A percentile compares a stretch with the other conserved stretches of the same genome.
Evolutionary conservation across 1,139 yeast species (phyloP).

Genomic region (Geotrichum citri-aurantii): DNA sequence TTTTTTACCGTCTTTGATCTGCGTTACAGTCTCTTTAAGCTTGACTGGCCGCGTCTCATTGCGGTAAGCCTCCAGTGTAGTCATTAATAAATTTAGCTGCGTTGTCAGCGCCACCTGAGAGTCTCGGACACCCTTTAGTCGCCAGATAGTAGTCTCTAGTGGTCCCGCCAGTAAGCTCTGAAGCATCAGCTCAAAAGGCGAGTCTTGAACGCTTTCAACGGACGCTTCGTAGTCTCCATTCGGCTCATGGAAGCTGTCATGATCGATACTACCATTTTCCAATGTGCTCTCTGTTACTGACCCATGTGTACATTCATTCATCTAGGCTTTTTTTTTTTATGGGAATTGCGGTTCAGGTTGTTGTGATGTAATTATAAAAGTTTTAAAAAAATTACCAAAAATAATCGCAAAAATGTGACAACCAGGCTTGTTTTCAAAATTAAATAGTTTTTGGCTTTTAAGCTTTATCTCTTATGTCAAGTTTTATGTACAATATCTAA

Average conservation of each 20-base stretch:
- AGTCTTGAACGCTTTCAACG: conserved; percentile 7
- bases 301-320: neutral
- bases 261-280: neutral
- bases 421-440: neutral
- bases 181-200: conserved; percentile 24
- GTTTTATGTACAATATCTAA: neutral
- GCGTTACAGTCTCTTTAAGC: conserved; percentile 20
- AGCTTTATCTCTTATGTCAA: neutral
- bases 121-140: conserved; percentile 28
- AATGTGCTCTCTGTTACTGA: neutral
- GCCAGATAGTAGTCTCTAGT: conserved; percentile 27
- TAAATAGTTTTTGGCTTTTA: neutral
- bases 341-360: too few relatives aligned
- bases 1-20: conserved; percentile 23
- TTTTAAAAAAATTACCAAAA: neutral
- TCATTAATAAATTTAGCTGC: conserved; percentile 25
- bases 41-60: conserved; percentile 23
- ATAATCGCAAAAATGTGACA: neutral
- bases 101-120: conserved; percentile 27
- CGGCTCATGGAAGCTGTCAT: neutral
- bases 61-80: conserved; percentile 25
- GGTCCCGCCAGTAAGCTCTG: conserved; percentile 27
- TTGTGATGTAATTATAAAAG: neutral
- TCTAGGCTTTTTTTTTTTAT: neutral
- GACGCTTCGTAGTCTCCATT: neutral